Percentiles rank a stretch among this genome's conserved stretches.
phyloP scores from a whole-genome alignment of 2,329 filamentous ascomycete species.

The Pseudonectria buxi region DNA sequence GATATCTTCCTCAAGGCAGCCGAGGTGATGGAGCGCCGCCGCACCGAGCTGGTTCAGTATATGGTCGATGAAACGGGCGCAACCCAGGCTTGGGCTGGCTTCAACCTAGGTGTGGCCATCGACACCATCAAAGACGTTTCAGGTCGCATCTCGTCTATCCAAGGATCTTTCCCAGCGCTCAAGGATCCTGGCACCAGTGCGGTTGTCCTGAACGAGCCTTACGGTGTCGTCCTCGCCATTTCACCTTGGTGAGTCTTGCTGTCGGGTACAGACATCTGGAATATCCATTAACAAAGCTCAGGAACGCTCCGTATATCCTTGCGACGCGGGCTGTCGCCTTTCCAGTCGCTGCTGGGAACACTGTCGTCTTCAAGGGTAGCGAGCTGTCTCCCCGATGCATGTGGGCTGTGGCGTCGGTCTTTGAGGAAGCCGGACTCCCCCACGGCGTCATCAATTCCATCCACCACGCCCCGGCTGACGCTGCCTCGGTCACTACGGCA shows the following conservation, averaged over 20 bases:
- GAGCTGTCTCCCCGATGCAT: constrained; percentile 61
- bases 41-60: constrained; percentile 53
- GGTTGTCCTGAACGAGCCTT: constrained; percentile 67
- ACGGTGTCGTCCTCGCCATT: constrained; percentile 71
- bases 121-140: constrained; percentile 38
- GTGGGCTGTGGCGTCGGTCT: constrained; percentile 54
- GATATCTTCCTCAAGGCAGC: constrained; percentile 65
- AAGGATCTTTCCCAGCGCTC: constrained; percentile 31
- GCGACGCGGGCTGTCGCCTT: constrained; percentile 49
- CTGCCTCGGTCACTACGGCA: constrained; percentile 57
- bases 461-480: constrained; percentile 58
- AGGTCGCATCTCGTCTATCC: constrained; percentile 32
- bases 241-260: constrained; percentile 61
- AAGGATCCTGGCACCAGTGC: constrained; percentile 35
- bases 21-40: constrained; percentile 53
- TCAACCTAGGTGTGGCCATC: constrained; percentile 31
- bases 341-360: constrained; percentile 73
- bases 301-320: constrained; percentile 53
- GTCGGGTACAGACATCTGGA: background rate
- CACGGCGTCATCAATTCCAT: constrained; percentile 68
- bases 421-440: constrained; percentile 71
- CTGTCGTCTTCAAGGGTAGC: constrained; percentile 64
- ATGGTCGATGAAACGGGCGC: constrained; percentile 47
- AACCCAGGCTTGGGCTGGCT: constrained; percentile 30
- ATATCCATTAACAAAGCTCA: constrained; percentile 17